These are phyloP conservation scores for Gentiana dahurica DNA, from an alignment of 257 asterid species.

Conservation along the genomic window DNA sequence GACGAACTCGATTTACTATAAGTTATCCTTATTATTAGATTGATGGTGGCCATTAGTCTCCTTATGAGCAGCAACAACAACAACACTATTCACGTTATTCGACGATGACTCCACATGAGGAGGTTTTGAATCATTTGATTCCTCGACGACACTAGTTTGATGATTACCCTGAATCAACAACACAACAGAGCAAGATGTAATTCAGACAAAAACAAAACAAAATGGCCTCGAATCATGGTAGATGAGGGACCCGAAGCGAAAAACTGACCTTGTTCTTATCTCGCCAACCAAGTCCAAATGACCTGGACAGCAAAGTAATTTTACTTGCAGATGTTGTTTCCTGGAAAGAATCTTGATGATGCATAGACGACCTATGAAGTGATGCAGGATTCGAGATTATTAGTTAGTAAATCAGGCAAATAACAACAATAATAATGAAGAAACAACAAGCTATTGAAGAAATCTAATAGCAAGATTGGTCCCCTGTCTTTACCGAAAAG, in stretches of 20 bases:
- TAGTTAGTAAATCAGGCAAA: too few relatives aligned
- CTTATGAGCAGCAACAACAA: constrained; percentile 4
- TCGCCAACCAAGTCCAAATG: constrained; percentile 87
- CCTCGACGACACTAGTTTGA: constrained; percentile 22
- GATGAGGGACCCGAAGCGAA: too few relatives aligned
- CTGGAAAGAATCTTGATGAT: constrained; percentile 53
- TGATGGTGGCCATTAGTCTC: constrained; percentile 38
- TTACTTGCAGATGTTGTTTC: constrained; percentile 56
- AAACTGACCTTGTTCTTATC: constrained; percentile 75
- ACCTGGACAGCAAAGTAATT: constrained; percentile 71
- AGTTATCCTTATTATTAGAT: constrained; percentile 21
- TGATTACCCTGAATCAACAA: too few relatives aligned
- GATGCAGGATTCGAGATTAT: too few relatives aligned
- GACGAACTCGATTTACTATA: constrained; percentile 6
- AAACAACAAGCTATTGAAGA: too few relatives aligned
- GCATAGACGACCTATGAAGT: constrained; percentile 53
- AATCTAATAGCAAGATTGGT: too few relatives aligned
- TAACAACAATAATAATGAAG: too few relatives aligned
- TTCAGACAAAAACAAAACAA: too few relatives aligned
- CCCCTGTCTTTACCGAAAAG: too few relatives aligned
- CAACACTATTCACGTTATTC: constrained; percentile 10
- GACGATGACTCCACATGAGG: constrained; percentile 12
- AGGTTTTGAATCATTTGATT: constrained; percentile 31
- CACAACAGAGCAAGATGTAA: too few relatives aligned
- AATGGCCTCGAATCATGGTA: too few relatives aligned